Base-by-base conservation (phyloP, 75 land plant species). In the Pinus taeda region DNA sequence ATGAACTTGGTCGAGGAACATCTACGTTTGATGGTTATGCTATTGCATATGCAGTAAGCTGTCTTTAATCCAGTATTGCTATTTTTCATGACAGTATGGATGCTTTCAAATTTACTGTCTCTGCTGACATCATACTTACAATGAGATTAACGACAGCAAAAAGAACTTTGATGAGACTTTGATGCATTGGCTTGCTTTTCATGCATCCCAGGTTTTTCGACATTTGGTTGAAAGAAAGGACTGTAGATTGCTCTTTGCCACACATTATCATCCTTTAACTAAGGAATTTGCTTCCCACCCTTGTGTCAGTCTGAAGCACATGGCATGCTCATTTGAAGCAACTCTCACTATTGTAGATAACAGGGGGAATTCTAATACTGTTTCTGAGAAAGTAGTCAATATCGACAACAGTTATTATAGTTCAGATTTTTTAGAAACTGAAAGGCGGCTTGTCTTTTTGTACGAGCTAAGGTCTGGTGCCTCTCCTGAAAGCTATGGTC, bases 1-100 rank as follows among this genome's bases (percentile, higher is more conserved):
- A 96, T 85, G 98, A 96, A 83, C 91, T 96, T 60, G 98, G 98
- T 58, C 87, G 98, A 74, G 98, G 98, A 84, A 96, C 98, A 39
- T 93, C 90, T 42, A 90, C 92, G 20, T 90, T 93, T 81, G 96
- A 96, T 87, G 96, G 96, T 36, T 93, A 93, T 85, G 98, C 98
- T 45, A 96, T 96, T 81, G 98, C 98, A 30, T 96, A 93, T 84
- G 96, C 98, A 57, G 98, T 95, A 76, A 85, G 88, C 45, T 74
- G 57, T 17, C 64, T 67, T 49, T 1, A 17, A n/a, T 37, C 49
- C 26, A n/a, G 6, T 17, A 37, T 8, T 42, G 3, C 42, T 17
- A 7, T 45, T 69, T 69, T 69, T 69, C 49, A 42, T 69, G 53
- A 69, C 53, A 69, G 53, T 9, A 11, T 39, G 3, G 18, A 12